Percentiles rank a stretch among this genome's conserved stretches.
phyloP scores from a whole-genome alignment of 306 rosid genomes.

The Oemleria cerasiformis region DNA sequence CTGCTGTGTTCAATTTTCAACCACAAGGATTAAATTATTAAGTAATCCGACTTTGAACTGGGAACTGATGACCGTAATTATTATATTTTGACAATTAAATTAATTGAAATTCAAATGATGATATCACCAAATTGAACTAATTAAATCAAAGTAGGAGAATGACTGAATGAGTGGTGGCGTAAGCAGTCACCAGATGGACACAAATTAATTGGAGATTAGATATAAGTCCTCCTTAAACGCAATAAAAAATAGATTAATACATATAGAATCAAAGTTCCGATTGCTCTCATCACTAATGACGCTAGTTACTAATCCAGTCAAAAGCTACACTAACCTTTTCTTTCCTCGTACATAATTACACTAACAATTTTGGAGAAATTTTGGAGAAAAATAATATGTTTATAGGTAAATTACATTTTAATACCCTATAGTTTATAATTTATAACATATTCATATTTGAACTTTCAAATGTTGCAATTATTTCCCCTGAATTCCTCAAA shows the following conservation, averaged over 20 bases:
- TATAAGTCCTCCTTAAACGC: background rate
- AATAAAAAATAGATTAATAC: background rate
- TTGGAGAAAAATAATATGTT: too few species aligned
- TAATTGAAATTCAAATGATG: background rate
- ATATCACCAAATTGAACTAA: constrained; percentile 1
- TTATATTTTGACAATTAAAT: background rate
- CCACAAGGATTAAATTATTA: background rate
- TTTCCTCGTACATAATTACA: too few species aligned
- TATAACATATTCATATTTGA: too few species aligned
- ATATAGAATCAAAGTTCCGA: background rate
- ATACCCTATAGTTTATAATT: too few species aligned
- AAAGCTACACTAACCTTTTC: background rate
- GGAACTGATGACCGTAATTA: background rate
- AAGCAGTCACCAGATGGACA: background rate
- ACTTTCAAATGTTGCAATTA: too few species aligned
- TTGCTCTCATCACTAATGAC: background rate
- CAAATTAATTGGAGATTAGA: background rate
- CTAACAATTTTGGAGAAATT: too few species aligned
- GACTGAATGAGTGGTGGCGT: background rate
- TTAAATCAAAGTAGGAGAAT: background rate
- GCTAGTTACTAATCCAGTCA: background rate
- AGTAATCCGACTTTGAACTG: background rate
- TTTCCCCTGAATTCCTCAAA: too few species aligned
- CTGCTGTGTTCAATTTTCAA: background rate
- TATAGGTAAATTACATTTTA: too few species aligned